These are phyloP conservation scores for Solanum pimpinellifolium DNA, from an alignment of 257 asterid species.

Conservation along the genomic window DNA sequence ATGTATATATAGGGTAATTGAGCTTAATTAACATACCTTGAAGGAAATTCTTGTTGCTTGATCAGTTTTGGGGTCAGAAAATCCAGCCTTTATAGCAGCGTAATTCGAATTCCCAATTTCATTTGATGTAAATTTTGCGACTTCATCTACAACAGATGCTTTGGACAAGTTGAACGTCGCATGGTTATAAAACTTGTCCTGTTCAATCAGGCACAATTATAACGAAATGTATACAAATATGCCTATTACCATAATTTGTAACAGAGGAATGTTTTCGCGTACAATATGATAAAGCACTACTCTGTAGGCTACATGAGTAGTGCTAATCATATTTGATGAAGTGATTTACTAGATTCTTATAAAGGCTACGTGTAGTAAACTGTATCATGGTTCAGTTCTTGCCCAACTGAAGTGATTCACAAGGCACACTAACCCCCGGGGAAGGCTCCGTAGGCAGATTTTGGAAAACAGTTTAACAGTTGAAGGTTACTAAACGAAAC, in stretches of 20 bases:
- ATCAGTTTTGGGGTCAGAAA: slow-evolving; percentile 41
- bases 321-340: not conserved
- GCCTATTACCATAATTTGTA: not conserved
- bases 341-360: not conserved
- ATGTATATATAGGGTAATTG: not conserved
- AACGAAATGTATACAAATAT: not conserved
- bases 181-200: slow-evolving; percentile 46
- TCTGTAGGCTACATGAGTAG: not conserved
- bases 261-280: not conserved
- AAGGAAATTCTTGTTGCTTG: slow-evolving; percentile 56
- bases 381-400: not conserved
- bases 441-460: not conserved
- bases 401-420: not conserved
- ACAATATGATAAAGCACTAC: not conserved
- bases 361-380: not conserved
- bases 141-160: slow-evolving; percentile 17
- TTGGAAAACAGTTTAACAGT: not conserved
- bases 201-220: not conserved
- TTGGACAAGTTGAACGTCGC: slow-evolving; percentile 49
- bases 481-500: not conserved
- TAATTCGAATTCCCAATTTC: slow-evolving; percentile 29
- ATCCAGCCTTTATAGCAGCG: slow-evolving; percentile 44
- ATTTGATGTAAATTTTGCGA: slow-evolving; percentile 23
- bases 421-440: not conserved
- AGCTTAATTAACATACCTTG: slow-evolving; percentile 39